phyloP scores from a whole-genome alignment of 306 rosid species.

The Corylus americana region DNA sequence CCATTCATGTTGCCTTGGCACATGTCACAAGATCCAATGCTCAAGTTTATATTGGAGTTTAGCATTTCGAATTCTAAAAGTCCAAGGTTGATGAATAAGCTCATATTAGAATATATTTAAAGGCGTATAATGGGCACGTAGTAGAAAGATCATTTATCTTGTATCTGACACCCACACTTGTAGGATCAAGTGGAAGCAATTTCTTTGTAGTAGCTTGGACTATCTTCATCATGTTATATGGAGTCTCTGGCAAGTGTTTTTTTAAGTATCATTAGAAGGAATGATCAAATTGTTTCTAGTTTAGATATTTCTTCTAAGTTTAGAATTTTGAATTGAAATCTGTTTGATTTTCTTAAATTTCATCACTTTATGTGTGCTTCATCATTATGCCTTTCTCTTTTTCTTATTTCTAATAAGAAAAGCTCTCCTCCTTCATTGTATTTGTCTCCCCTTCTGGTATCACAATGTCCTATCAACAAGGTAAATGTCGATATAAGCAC shows the following conservation, averaged over 20 bases:
- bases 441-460: background rate
- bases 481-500: background rate
- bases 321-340: background rate
- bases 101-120: background rate
- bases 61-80: background rate
- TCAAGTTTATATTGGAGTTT: background rate
- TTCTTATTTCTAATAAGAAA: background rate
- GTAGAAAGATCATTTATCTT: background rate
- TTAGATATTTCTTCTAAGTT: no score
- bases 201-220: background rate
- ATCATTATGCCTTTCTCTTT: background rate
- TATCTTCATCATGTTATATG: background rate
- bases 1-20: background rate
- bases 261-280: conserved; percentile 3
- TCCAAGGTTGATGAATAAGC: conserved; percentile 4
- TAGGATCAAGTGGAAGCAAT: background rate
- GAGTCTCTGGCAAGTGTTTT: background rate
- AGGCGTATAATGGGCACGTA: background rate
- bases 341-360: background rate
- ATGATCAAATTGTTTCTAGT: background rate
- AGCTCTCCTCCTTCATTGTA: background rate
- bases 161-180: background rate
- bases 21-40: background rate
- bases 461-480: background rate
- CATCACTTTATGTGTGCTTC: background rate